phyloP scores from a whole-genome alignment of 1,139 yeast genomes.

The Debaryomycetaceae sp. region DNA sequence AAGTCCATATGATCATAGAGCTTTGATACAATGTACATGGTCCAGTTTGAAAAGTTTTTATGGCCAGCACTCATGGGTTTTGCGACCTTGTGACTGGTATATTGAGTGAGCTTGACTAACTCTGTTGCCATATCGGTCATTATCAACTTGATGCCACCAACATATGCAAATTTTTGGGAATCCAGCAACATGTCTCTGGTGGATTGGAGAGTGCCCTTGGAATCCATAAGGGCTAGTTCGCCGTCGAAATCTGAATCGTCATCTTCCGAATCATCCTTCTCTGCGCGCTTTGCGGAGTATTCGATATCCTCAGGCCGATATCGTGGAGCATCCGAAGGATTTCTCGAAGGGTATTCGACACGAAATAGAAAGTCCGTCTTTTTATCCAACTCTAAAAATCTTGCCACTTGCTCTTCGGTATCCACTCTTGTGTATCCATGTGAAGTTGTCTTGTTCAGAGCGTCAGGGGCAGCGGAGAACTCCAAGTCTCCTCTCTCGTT shows the following conservation, averaged over 20 bases:
- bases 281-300: conserved; percentile 7
- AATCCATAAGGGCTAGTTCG: conserved; percentile 32
- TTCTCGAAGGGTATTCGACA: conserved; percentile 7
- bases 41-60: conserved; percentile 80
- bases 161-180: conserved; percentile 82
- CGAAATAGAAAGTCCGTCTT: conserved; percentile 76
- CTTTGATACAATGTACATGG: conserved; percentile 57
- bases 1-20: conserved; percentile 77
- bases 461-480: conserved; percentile 13
- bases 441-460: conserved; percentile 10
- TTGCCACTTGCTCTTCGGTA: conserved; percentile 76
- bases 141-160: conserved; percentile 70
- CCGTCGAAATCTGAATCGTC: conserved; percentile 14
- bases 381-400: conserved; percentile 61
- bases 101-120: conserved; percentile 49
- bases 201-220: conserved; percentile 58
- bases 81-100: conserved; percentile 42
- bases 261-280: background rate
- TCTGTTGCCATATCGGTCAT: conserved; percentile 76
- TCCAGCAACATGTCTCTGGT: conserved; percentile 78
- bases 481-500: conserved; percentile 42
- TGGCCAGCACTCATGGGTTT: conserved; percentile 60
- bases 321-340: conserved; percentile 6
- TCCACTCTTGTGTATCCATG: conserved; percentile 84
- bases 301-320: conserved; percentile 12